Percentiles rank a stretch among this genome's conserved stretches.
These are phyloP conservation scores for Fraxinus baroniana DNA, from an alignment of 305 asterid genomes.

Conservation along the genomic window DNA sequence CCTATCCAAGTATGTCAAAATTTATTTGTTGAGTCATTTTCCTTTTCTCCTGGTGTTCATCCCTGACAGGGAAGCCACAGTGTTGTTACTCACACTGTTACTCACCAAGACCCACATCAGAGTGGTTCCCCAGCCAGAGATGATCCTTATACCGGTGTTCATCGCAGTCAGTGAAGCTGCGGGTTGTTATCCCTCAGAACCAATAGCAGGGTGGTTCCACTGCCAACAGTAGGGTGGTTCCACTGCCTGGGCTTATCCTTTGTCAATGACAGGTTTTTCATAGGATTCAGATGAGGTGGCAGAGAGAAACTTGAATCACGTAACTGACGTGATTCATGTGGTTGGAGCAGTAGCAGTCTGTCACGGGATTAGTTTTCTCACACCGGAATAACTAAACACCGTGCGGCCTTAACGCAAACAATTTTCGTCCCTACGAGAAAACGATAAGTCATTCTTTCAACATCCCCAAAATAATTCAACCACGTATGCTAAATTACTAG, in stretches of 20 bases:
- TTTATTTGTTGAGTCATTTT: neutral
- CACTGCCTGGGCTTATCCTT: neutral
- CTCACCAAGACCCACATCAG: neutral
- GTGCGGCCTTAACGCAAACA: too few species aligned
- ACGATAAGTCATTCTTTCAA: too few species aligned
- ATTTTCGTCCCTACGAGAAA: too few species aligned
- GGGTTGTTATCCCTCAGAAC: neutral
- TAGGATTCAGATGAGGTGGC: neutral
- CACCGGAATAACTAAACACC: too few species aligned
- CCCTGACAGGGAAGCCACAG: neutral
- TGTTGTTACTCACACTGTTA: neutral
- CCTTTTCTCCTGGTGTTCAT: neutral
- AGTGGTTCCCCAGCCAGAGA: neutral
- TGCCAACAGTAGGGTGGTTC: neutral
- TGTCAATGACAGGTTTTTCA: neutral
- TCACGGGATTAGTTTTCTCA: too few species aligned
- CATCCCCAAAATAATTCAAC: too few species aligned
- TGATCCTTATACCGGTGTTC: neutral
- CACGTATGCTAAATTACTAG: too few species aligned
- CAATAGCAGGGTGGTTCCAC: neutral
- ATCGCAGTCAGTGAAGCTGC: neutral
- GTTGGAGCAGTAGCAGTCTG: conserved; percentile 32
- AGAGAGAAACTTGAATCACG: neutral
- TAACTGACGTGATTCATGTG: neutral
- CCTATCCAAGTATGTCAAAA: neutral